These are phyloP conservation scores for Wallacemonas sp. DNA, from an alignment of 208 protist genomes.

Conservation along the genomic window DNA sequence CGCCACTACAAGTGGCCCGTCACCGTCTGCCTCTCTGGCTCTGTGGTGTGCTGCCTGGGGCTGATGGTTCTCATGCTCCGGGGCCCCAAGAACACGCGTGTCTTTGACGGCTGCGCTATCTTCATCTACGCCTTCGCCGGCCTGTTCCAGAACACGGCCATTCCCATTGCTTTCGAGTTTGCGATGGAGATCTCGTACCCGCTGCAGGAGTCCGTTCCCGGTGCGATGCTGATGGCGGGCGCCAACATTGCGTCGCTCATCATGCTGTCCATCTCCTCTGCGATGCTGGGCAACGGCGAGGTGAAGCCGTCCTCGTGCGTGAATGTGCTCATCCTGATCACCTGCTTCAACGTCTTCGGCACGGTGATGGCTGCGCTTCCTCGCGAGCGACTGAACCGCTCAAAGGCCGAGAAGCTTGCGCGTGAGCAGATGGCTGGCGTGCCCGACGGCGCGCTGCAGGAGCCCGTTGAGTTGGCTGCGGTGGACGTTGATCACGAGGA, in stretches of 20 bases:
- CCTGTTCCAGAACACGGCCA: conserved; percentile 72
- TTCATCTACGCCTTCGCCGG: conserved; percentile 67
- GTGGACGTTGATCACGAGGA: not conserved
- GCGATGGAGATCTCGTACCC: conserved; percentile 77
- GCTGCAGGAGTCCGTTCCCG: conserved; percentile 56
- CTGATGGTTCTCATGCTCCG: conserved; percentile 55
- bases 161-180: conserved; percentile 73
- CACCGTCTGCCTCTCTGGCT: conserved; percentile 41
- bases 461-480: not conserved
- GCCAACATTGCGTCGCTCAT: conserved; percentile 67
- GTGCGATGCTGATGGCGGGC: conserved; percentile 67
- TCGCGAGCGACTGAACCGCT: conserved; percentile 51
- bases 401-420: conserved; percentile 35
- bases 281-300: conserved; percentile 53
- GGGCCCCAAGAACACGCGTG: conserved; percentile 30
- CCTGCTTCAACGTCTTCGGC: conserved; percentile 38
- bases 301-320: conserved; percentile 29
- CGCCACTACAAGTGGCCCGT: conserved; percentile 56
- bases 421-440: conserved; percentile 7
- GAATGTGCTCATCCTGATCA: conserved; percentile 58
- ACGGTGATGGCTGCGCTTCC: conserved; percentile 45
- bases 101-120: conserved; percentile 36
- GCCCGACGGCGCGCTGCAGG: not conserved
- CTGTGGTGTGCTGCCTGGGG: conserved; percentile 44
- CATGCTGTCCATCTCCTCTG: conserved; percentile 48